A percentile compares a stretch with the other conserved stretches of the same genome.
Evolutionary conservation across 2,329 filamentous ascomycete species (phyloP).

Genomic region (Aspergillus sp.): DNA sequence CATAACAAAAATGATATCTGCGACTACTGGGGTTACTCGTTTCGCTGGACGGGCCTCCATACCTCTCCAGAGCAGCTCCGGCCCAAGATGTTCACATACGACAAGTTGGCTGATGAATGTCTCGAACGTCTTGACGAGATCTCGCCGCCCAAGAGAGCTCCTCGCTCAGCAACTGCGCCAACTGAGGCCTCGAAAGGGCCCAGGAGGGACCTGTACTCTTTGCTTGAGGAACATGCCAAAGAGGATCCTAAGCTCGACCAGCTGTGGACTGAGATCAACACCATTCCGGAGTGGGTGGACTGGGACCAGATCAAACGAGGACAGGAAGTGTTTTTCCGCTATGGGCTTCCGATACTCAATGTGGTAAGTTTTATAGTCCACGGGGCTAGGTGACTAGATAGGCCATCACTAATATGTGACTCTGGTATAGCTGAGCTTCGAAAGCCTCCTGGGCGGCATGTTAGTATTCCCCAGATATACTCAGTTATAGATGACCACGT

Average conservation of each 20-base stretch:
- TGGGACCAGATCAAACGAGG: conserved; percentile 73
- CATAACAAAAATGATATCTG: conserved; percentile 17
- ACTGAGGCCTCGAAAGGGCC: conserved; percentile 22
- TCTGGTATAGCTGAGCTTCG: conserved; percentile 26
- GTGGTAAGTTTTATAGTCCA: conserved; percentile 30
- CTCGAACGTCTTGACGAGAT: conserved; percentile 64
- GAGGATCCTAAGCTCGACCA: conserved; percentile 56
- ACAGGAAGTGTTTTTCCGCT: conserved; percentile 75
- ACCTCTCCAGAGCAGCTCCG: conserved; percentile 58
- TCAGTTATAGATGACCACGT: not conserved
- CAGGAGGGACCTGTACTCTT: conserved; percentile 61
- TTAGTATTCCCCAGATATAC: conserved; percentile 9
- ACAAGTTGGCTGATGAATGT: conserved; percentile 66
- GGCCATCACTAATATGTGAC: not conserved
- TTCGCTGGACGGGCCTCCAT: conserved; percentile 68
- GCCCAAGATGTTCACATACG: conserved; percentile 65
- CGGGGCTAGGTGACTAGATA: too few species aligned
- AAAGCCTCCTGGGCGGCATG: conserved; percentile 32
- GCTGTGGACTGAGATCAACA: conserved; percentile 67
- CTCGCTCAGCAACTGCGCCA: not conserved
- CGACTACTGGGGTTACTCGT: conserved; percentile 62
- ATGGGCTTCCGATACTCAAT: conserved; percentile 66
- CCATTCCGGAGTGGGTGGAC: conserved; percentile 71
- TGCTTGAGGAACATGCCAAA: conserved; percentile 59
- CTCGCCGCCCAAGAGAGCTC: conserved; percentile 44